Evolutionary conservation across 2,329 filamentous ascomycete species (phyloP), one percentile per base, ranked within the genome.

Genomic region (Apiospora sp.): DNA sequence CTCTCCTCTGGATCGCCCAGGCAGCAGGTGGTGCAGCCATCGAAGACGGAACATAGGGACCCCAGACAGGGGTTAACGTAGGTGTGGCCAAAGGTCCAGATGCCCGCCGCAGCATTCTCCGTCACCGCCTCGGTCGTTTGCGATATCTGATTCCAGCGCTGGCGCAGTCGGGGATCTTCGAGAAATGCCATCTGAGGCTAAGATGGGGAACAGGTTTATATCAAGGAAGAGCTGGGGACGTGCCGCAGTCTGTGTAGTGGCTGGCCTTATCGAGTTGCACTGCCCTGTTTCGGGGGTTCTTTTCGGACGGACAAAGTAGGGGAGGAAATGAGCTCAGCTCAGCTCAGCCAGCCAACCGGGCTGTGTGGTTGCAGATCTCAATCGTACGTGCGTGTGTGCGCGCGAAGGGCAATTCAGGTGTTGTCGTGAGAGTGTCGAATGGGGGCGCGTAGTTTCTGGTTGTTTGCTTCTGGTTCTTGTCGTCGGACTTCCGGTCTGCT

Each of bases 81-180:
- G 78, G 90, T 87, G 80, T 98, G 94, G 72, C 94, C 92, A 80
- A 98, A 96, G 74, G 92, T 91, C 89, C 95, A 98, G 79, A 98
- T 93, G 72, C 93, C 92, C 68, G 94, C 94, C 74, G 96, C 95
- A n/a, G 96, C 95, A 72, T 94, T 92, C 81, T 97, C 94, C 74
- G 97, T 97, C 67, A 94, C 94, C 44, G 93, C 90, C 83, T 98
- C 96, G 83, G 97, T 91, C 79, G 96, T 97, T 77, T 96, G 93
- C 8, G 94, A 92, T 81, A 98, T 92, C 80, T 96, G 94, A 82
- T 98, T 97, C 89, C 97, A 94, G 78, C 94, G 94, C 83, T 97
- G 95, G 76, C 95, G 94, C 82, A 98, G 91, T 79, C 95, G 93
- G 74, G 95, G 95, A 83, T 98, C 95, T 80, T 92, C 90, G 76